Base-by-base conservation (phyloP, 176 grass and related monocot species). In the Raddia guianensis region DNA sequence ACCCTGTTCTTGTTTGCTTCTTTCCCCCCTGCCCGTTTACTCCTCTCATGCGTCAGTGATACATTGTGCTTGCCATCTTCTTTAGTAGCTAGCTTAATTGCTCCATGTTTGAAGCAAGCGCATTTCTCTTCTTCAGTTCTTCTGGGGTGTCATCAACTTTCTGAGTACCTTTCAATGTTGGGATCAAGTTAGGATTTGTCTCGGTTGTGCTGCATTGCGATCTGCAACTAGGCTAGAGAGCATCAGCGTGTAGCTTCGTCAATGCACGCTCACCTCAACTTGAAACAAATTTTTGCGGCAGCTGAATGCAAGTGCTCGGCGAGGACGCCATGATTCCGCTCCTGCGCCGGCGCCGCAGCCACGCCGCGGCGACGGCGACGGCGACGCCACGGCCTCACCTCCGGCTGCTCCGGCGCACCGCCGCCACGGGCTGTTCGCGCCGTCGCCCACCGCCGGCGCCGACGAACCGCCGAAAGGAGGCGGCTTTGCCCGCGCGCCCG, bases 401-500 rank as follows among this genome's bases (percentile, higher is more conserved):
- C 15, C 1, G 13, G 0, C 55, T 54, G 11, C 8, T 1, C 40
- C 66, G 0, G 66, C 66, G 49, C 49, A 9, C 14, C 63, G 8
- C 16, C 18, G 46, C 7, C 42, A 66, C 55, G 33, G 20, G 7
- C 69, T 52, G 10, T 4, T 51, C 7, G 62, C 64, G 3, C 79
- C 80, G 7, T 7, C 77, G 7, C 87, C 87, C 9, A 77, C 72
- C 2, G 43, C 87, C 2, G 87, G 87, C 7, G n/a, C 59, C 82
- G 66, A 60, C 67, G 12, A 66, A 34, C 80, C 69, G 33, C 42
- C 81, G 15, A 7, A 58, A 3, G 56, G 56, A 58, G 56, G 20
- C 9, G 56, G 8, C 18, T 8, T 58, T 58, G 12, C 3, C 8
- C 54, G 10, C 46, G 27, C 62, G 0, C 70, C 84, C 27, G 51